phyloP scores from a whole-genome alignment of 768 basidiomycete species.

The Leccinum rimulosum region DNA sequence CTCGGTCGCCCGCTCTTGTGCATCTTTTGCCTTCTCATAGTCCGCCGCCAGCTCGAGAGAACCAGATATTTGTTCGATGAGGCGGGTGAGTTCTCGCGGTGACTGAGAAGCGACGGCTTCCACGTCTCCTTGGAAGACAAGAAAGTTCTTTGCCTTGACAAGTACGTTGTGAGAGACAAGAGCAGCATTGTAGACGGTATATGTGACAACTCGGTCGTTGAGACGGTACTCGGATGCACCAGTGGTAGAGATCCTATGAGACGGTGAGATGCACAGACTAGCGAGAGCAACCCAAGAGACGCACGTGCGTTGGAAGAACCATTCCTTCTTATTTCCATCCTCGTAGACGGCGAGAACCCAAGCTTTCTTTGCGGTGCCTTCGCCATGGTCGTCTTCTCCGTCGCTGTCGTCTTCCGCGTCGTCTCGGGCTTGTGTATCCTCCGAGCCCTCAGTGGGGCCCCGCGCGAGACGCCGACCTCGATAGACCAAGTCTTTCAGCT shows the following conservation, averaged over 20 bases:
- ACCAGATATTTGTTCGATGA: slow-evolving; percentile 95
- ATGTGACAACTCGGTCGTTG: slow-evolving; percentile 78
- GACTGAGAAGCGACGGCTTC: slow-evolving; percentile 97
- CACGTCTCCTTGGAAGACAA: slow-evolving; percentile 99
- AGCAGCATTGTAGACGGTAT: slow-evolving; percentile 84
- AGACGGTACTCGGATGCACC: slow-evolving; percentile 92
- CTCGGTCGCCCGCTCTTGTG: slow-evolving; percentile 88
- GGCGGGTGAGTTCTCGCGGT: slow-evolving; percentile 80
- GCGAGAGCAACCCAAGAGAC: slow-evolving; percentile 31
- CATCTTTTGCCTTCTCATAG: slow-evolving; percentile 87
- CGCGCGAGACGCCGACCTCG: slow-evolving; percentile 76
- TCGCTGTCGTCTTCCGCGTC: slow-evolving; percentile 50
- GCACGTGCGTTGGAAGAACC: slow-evolving; percentile 89
- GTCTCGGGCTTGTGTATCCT: slow-evolving; percentile 41
- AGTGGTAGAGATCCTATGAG: slow-evolving; percentile 73
- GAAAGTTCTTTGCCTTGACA: slow-evolving; percentile 98
- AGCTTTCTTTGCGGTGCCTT: slow-evolving; percentile 86
- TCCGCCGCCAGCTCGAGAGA: slow-evolving; percentile 86
- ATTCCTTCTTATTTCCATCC: slow-evolving; percentile 76
- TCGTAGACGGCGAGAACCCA: slow-evolving; percentile 94
- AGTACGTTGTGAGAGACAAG: slow-evolving; percentile 91
- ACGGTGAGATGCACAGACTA: background rate
- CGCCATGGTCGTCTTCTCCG: slow-evolving; percentile 54
- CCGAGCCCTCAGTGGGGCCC: slow-evolving; percentile 42
- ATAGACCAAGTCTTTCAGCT: slow-evolving; percentile 94